These are phyloP conservation scores for Trichocladium uniseriatum DNA, from an alignment of 495 filamentous ascomycete species.

Conservation along the genomic window DNA sequence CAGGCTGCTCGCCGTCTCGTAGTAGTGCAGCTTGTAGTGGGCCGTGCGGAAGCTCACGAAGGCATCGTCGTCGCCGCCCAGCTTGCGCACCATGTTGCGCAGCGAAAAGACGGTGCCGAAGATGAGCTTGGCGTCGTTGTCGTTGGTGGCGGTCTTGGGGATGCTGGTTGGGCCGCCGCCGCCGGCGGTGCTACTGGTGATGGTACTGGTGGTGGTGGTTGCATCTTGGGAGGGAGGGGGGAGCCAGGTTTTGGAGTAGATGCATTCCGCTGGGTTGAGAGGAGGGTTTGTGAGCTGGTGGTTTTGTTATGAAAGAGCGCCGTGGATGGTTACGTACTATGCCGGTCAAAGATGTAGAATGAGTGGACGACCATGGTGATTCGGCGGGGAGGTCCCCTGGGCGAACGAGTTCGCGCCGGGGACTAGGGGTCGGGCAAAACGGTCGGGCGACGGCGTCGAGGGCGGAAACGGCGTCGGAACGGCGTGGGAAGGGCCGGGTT, in stretches of 20 bases:
- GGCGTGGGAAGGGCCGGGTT: background rate
- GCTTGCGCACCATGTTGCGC: constrained; percentile 92
- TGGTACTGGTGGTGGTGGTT: constrained; percentile 25
- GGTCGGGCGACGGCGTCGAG: background rate
- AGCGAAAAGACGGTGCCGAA: constrained; percentile 95
- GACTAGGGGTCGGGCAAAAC: background rate
- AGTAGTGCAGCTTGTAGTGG: constrained; percentile 98
- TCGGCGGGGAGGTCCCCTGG: constrained; percentile 2
- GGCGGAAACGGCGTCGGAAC: background rate
- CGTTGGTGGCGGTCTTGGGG: constrained; percentile 48
- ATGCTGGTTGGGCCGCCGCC: constrained; percentile 12
- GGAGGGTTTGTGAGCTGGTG: background rate
- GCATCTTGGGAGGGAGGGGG: constrained; percentile 17
- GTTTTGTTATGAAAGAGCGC: constrained; percentile 10
- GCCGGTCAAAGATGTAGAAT: constrained; percentile 97
- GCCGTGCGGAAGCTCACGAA: constrained; percentile 84
- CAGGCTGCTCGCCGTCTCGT: constrained; percentile 90
- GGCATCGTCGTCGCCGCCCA: constrained; percentile 84
- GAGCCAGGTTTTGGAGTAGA: constrained; percentile 68
- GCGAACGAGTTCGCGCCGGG: constrained; percentile 11
- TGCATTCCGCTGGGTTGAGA: constrained; percentile 65
- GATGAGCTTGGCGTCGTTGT: constrained; percentile 84
- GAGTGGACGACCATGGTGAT: constrained; percentile 79
- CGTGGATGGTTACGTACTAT: constrained; percentile 50
- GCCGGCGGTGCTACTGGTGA: constrained; percentile 18